Base-by-base conservation (phyloP, 2,329 filamentous ascomycete species). In the Aspergillus fischeri region DNA sequence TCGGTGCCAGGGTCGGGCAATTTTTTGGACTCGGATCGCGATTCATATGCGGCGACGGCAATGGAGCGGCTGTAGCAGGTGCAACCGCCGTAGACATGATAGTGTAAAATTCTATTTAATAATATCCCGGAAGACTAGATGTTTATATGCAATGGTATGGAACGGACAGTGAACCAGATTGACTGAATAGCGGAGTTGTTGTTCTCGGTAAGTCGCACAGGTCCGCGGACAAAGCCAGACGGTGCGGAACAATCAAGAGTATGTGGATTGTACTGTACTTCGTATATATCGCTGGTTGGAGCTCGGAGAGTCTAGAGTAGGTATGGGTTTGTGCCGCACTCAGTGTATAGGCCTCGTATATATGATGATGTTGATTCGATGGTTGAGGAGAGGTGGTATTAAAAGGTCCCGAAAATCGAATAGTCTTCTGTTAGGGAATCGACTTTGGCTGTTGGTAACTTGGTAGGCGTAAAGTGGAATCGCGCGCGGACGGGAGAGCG, bases 81-180 rank as follows among this genome's bases (percentile, higher is more conserved):
- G 77, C 78, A 64, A 81, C 78, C 51, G 75, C 78, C 56, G 78
- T 80, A 58, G 78, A 80, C 78, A 80, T 80, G 60, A 58, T 69
- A 49, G 50, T 27, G 27, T 47, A 27, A 38, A 17, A 14, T 17
- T 17, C 14, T 17, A 14, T 17, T 17, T 6, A 56, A 52, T 20
- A 35, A 38, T 42, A 28, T 35, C 47, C n/a, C 21, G 32, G 38
- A 50, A 20, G 5, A 51, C 21, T 5, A 49, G 24, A 49, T 28
- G 28, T n/a, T 38, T 38, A 38, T 38, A 38, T 17, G 14, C 14
- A 38, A 38, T 38, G 32, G 5, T 38, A 38, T 7, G 29, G 7
- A 14, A 20, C 7, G 6, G 49, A 29, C 8, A 20, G 29, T 14
- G 29, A 28, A 17, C 20, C 20, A 10, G 44, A 17, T 47, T 17